A percentile compares a stretch with the other conserved stretches of the same genome.
Conservation (phyloP, 225 moss, liverwort and hornwort species). For the Anthoceros angustus region DNA sequence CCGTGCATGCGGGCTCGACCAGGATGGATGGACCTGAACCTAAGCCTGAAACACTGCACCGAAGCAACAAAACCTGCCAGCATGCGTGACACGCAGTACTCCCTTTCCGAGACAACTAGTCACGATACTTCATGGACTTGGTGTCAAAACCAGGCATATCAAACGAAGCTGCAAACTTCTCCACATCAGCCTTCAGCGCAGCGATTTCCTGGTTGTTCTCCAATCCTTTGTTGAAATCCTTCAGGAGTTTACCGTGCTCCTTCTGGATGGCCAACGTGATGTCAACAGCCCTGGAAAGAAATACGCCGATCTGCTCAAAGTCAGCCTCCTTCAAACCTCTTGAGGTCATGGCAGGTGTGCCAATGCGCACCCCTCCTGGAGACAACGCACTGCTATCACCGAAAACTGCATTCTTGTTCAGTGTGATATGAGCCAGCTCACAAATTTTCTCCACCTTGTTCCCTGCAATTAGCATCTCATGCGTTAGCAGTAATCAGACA, state of each 20-base stretch:
- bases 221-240: slow-evolving; percentile 82
- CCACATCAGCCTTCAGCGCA: slow-evolving; percentile 45
- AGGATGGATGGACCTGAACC: neutral
- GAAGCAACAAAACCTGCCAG: neutral
- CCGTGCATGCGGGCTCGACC: neutral
- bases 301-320: slow-evolving; percentile 76
- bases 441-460: slow-evolving; percentile 97
- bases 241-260: slow-evolving; percentile 68
- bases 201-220: slow-evolving; percentile 54
- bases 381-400: slow-evolving; percentile 93
- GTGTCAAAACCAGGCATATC: slow-evolving; percentile 88
- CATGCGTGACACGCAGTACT: neutral
- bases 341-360: slow-evolving; percentile 91
- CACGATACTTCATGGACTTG: slow-evolving; percentile 32
- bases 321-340: slow-evolving; percentile 92
- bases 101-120: neutral
- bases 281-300: slow-evolving; percentile 62
- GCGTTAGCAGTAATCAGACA: too few relatives aligned
- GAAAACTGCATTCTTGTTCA: slow-evolving; percentile 94
- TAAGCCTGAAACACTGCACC: neutral
- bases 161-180: slow-evolving; percentile 67
- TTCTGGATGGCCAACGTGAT: slow-evolving; percentile 78
- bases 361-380: slow-evolving; percentile 71
- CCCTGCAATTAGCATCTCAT: slow-evolving; percentile 11
- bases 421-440: slow-evolving; percentile 66